phyloP scores from a whole-genome alignment of 2,329 filamentous ascomycete genomes.

The Fusarium newnesense region DNA sequence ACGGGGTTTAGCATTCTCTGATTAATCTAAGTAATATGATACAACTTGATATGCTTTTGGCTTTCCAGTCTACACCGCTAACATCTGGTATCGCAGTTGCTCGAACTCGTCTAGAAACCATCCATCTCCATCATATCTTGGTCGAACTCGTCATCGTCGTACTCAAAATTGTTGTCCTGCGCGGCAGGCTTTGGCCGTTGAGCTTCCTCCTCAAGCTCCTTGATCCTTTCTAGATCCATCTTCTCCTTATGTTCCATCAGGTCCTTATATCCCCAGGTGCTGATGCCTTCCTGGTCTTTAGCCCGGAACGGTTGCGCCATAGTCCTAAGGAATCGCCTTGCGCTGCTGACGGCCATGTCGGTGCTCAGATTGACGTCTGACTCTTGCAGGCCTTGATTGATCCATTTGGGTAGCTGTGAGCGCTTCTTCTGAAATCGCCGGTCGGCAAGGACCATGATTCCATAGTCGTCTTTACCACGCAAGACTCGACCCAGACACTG shows the following conservation, averaged over 20 bases:
- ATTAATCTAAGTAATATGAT: conserved; percentile 22
- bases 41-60: conserved; percentile 14
- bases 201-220: conserved; percentile 64
- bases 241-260: conserved; percentile 82
- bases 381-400: conserved; percentile 86
- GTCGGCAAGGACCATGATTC: conserved; percentile 99
- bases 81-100: not conserved
- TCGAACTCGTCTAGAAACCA: conserved; percentile 42
- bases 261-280: conserved; percentile 87
- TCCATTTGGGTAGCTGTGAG: conserved; percentile 94
- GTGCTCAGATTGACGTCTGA: conserved; percentile 91
- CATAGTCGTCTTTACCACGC: conserved; percentile 97
- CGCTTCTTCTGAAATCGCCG: conserved; percentile 93
- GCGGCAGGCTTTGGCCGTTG: conserved; percentile 38
- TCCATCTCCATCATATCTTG: conserved; percentile 66
- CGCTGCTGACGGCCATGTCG: conserved; percentile 91
- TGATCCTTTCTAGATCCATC: conserved; percentile 74
- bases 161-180: conserved; percentile 57
- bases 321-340: conserved; percentile 86
- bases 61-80: not conserved
- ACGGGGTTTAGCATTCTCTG: not conserved
- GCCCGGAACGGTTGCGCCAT: conserved; percentile 92
- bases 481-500: conserved; percentile 96
- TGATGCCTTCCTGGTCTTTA: conserved; percentile 89
- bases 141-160: conserved; percentile 64